Evolutionary conservation across 176 grass and related monocot species (phyloP).

Genomic region (Secale cereale): DNA sequence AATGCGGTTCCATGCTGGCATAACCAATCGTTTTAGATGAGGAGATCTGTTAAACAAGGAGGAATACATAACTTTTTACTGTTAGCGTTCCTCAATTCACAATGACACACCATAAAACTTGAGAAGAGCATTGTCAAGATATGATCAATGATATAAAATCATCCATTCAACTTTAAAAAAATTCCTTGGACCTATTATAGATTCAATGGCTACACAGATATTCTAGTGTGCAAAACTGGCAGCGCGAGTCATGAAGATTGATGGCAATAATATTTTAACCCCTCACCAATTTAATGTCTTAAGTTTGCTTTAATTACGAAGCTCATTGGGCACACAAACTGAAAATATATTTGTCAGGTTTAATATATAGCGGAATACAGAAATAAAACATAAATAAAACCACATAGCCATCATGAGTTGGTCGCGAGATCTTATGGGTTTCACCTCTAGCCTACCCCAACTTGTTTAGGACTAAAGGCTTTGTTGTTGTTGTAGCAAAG

Average conservation of each 20-base stretch:
- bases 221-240: not conserved
- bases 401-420: no score
- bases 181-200: not conserved
- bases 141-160: not conserved
- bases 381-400: slow-evolving; percentile 11
- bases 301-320: not conserved
- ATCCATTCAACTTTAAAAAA: slow-evolving; percentile 5
- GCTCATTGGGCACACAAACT: not conserved
- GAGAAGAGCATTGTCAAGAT: slow-evolving; percentile 14
- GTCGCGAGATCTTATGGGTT: no score
- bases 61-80: not conserved
- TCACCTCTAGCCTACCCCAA: no score
- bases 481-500: no score
- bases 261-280: not conserved
- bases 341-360: not conserved
- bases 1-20: slow-evolving; percentile 98
- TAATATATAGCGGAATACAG: not conserved
- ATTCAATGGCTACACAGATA: not conserved
- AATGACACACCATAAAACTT: slow-evolving; percentile 1
- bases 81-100: slow-evolving; percentile 14
- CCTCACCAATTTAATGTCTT: not conserved
- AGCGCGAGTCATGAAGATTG: not conserved
- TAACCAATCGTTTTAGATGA: slow-evolving; percentile 72
- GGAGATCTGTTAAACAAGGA: slow-evolving; percentile 59
- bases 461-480: no score